These are phyloP conservation scores for Colletotrichum acutatum DNA, from an alignment of 2,329 filamentous ascomycete species.

Conservation along the genomic window DNA sequence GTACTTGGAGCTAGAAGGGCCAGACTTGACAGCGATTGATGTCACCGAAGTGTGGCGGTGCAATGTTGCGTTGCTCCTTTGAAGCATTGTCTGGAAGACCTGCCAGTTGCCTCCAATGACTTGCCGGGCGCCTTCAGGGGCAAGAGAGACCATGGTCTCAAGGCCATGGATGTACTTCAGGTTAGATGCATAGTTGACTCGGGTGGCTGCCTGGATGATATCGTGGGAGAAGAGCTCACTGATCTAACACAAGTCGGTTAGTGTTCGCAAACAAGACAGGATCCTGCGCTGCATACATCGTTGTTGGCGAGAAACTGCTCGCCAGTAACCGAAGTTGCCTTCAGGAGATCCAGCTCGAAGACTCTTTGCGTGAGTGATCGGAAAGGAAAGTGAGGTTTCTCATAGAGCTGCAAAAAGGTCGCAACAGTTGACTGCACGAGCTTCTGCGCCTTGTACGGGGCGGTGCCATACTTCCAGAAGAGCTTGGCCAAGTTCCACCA, in stretches of 20 bases:
- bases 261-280: not conserved
- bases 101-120: conserved; percentile 91
- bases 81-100: conserved; percentile 88
- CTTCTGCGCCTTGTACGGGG: conserved; percentile 78
- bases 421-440: conserved; percentile 78
- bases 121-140: conserved; percentile 83
- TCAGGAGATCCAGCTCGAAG: conserved; percentile 73
- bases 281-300: conserved; percentile 52
- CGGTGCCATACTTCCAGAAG: conserved; percentile 85
- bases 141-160: conserved; percentile 91
- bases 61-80: conserved; percentile 69
- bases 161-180: conserved; percentile 87
- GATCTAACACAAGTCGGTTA: conserved; percentile 56
- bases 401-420: conserved; percentile 83
- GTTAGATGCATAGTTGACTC: conserved; percentile 96
- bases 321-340: conserved; percentile 77
- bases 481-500: conserved; percentile 88
- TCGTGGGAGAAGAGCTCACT: conserved; percentile 76
- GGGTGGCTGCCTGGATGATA: conserved; percentile 88
- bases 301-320: conserved; percentile 76
- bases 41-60: conserved; percentile 76
- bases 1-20: conserved; percentile 56
- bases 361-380: conserved; percentile 76
- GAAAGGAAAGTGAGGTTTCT: conserved; percentile 86
- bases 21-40: conserved; percentile 62